Percentiles rank a stretch among this genome's conserved stretches.
phyloP scores from a whole-genome alignment of 2,329 filamentous ascomycete genomes.

The Trichocomaceae sp. region DNA sequence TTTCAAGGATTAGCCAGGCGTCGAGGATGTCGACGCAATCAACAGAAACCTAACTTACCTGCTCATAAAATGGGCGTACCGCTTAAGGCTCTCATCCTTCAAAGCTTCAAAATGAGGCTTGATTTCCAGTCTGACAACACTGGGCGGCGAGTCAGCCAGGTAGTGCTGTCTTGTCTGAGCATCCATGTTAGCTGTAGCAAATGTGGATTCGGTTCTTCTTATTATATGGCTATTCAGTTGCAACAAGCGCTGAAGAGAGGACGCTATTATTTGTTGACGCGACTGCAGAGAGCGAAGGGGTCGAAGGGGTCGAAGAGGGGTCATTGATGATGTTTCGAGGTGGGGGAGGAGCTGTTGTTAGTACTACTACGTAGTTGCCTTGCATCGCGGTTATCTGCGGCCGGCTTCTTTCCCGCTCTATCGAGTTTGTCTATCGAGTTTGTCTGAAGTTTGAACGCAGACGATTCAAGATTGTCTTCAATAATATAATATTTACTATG shows the following conservation, averaged over 20 bases:
- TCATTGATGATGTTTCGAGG: slow-evolving; percentile 13
- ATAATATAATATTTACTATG: neutral
- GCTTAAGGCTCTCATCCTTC: slow-evolving; percentile 59
- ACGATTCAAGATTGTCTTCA: neutral
- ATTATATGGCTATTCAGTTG: slow-evolving; percentile 13
- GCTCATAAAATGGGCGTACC: slow-evolving; percentile 87
- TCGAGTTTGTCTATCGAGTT: too few relatives aligned
- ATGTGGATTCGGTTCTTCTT: neutral
- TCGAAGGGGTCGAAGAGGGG: slow-evolving; percentile 14
- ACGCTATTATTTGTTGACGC: slow-evolving; percentile 3
- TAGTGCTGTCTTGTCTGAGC: slow-evolving; percentile 55
- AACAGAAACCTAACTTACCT: slow-evolving; percentile 46
- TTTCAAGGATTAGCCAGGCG: too few relatives aligned
- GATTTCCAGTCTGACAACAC: slow-evolving; percentile 79
- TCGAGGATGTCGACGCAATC: neutral
- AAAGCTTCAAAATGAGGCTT: slow-evolving; percentile 79
- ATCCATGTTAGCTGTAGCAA: slow-evolving; percentile 28
- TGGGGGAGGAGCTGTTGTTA: neutral
- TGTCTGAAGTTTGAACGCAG: too few relatives aligned
- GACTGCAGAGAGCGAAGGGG: slow-evolving; percentile 13
- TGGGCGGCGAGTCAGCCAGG: slow-evolving; percentile 83
- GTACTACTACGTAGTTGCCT: too few relatives aligned
- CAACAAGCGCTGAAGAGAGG: slow-evolving; percentile 8
- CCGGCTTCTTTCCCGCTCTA: neutral
- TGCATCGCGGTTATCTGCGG: neutral